phyloP scores from a whole-genome alignment of 345 rosid species.

The Balakata baccata region DNA sequence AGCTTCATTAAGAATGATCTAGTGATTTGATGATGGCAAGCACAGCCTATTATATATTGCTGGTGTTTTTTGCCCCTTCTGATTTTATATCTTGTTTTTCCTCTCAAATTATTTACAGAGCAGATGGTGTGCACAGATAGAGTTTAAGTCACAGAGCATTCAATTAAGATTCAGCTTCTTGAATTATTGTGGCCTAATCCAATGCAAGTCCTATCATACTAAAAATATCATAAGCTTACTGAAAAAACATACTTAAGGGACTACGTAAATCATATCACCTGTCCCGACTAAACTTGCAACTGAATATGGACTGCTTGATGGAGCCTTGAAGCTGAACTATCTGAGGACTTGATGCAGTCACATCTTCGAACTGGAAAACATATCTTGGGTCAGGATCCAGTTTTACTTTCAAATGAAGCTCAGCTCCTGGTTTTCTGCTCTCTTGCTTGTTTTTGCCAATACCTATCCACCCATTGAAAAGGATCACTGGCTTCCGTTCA shows the following conservation, averaged over 20 bases:
- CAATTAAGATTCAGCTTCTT: background rate
- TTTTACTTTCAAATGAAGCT: conserved; percentile 85
- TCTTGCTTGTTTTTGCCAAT: conserved; percentile 79
- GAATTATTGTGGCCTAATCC: background rate
- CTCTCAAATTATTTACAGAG: background rate
- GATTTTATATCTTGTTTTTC: background rate
- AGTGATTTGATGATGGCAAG: conserved; percentile 16
- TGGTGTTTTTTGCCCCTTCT: background rate
- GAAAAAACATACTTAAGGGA: background rate
- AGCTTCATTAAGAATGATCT: conserved; percentile 32
- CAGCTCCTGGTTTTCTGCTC: conserved; percentile 54
- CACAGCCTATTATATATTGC: conserved; percentile 8
- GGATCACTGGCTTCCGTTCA: conserved; percentile 62
- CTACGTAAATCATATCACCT: conserved; percentile 47
- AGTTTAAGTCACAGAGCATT: background rate
- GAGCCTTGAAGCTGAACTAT: conserved; percentile 92
- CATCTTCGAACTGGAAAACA: conserved; percentile 89
- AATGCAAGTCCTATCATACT: background rate
- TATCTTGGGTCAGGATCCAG: conserved; percentile 94
- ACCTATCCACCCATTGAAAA: conserved; percentile 85
- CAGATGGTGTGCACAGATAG: background rate
- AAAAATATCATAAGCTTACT: background rate
- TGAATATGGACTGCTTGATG: conserved; percentile 85
- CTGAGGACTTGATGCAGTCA: conserved; percentile 80
- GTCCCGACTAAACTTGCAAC: conserved; percentile 89